phyloP scores from a whole-genome alignment of 2,329 filamentous ascomycete species.

The Blastomyces parvus region DNA sequence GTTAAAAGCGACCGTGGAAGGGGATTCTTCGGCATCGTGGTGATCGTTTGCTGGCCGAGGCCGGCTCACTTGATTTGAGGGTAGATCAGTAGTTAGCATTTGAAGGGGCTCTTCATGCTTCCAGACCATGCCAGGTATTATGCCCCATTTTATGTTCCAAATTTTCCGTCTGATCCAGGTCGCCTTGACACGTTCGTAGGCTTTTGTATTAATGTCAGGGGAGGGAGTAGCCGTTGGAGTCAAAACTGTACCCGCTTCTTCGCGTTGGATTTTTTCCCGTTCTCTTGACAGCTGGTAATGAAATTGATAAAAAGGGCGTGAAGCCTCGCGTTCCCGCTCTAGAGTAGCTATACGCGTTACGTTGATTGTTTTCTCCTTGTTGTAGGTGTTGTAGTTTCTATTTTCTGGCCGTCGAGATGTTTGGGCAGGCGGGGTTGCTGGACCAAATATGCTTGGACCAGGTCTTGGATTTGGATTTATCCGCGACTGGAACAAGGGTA shows the following conservation, averaged over 20 bases:
- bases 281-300: neutral
- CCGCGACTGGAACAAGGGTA: no score
- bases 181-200: neutral
- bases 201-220: neutral
- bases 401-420: neutral
- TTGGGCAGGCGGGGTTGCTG: neutral
- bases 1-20: no score
- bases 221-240: neutral
- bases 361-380: neutral
- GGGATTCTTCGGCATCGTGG: neutral
- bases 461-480: no score
- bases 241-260: neutral
- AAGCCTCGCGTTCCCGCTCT: neutral
- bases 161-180: neutral
- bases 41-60: neutral
- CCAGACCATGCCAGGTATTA: slow-evolving; percentile 3
- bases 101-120: slow-evolving; percentile 4
- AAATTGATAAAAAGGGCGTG: slow-evolving; percentile 1
- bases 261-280: neutral
- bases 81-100: neutral
- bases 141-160: slow-evolving; percentile 3
- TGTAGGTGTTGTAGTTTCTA: neutral
- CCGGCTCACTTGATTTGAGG: neutral
- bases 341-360: neutral
- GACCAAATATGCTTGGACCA: no score